Conservation (phyloP, 352 stramenopile species). For the Pythium vanterpoolii region DNA sequence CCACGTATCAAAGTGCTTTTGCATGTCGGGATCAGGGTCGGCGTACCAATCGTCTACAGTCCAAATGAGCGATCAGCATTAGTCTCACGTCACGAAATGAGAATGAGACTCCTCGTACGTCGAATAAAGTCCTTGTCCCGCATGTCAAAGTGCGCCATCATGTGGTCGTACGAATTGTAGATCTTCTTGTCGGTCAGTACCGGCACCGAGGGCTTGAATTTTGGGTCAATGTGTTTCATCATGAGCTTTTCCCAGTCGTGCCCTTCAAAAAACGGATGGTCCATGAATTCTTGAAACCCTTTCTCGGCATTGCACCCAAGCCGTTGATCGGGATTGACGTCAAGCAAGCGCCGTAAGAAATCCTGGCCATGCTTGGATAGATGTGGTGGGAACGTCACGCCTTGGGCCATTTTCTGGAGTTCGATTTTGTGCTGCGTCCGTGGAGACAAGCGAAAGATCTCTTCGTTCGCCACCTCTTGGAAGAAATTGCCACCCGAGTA, state of each 20-base stretch:
- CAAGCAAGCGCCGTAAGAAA: constrained; percentile 80
- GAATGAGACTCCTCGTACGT: constrained; percentile 29
- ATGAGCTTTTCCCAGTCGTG: constrained; percentile 86
- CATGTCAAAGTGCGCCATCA: constrained; percentile 88
- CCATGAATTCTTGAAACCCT: constrained; percentile 84
- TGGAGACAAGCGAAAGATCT: constrained; percentile 68
- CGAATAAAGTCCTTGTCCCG: constrained; percentile 83
- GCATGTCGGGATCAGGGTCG: constrained; percentile 62
- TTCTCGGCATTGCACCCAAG: constrained; percentile 73
- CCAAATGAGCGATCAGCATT: neutral
- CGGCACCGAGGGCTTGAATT: constrained; percentile 67
- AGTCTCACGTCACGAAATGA: no score
- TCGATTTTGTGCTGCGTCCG: constrained; percentile 78
- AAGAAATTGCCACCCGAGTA: constrained; percentile 73
- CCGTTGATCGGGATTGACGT: constrained; percentile 66
- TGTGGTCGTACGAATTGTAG: constrained; percentile 83
- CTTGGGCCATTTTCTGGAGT: constrained; percentile 76
- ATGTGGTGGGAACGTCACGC: constrained; percentile 57
- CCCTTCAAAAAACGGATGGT: constrained; percentile 85
- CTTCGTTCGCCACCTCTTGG: constrained; percentile 74
- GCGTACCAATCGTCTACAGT: constrained; percentile 75
- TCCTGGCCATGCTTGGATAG: constrained; percentile 62
- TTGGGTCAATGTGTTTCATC: constrained; percentile 86
- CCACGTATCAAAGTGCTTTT: constrained; percentile 87
- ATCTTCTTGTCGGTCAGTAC: constrained; percentile 77